phyloP scores from a whole-genome alignment of 1,284 basidiomycete genomes.

The Irpex sp. region DNA sequence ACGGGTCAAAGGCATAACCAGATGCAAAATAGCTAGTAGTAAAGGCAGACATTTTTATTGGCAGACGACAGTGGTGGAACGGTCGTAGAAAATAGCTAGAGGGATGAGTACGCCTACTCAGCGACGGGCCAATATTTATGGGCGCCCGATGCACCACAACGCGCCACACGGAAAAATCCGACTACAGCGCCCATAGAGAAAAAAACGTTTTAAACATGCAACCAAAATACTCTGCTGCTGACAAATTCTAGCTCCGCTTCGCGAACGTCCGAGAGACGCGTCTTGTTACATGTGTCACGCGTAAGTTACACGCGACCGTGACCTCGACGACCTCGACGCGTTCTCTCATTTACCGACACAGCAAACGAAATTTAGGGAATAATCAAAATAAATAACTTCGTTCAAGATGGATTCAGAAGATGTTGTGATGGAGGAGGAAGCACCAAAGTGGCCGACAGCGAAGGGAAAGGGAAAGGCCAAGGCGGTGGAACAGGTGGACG shows the following conservation, averaged over 20 bases:
- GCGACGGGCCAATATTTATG: too few species aligned
- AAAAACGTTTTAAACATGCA: too few species aligned
- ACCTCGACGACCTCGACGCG: neutral
- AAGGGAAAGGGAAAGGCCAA: slow-evolving; percentile 64
- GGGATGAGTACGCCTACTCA: too few species aligned
- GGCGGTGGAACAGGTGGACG: slow-evolving; percentile 36
- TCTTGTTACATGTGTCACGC: slow-evolving; percentile 12
- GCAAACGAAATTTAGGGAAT: neutral
- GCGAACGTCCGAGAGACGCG: slow-evolving; percentile 18
- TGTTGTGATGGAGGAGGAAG: slow-evolving; percentile 44
- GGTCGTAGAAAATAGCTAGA: too few species aligned
- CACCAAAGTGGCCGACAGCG: slow-evolving; percentile 23
- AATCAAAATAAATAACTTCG: neutral
- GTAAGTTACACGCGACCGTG: slow-evolving; percentile 11
- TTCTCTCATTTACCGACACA: slow-evolving; percentile 2
- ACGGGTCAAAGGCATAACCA: too few species aligned
- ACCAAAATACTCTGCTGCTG: too few species aligned
- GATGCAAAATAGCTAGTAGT: too few species aligned
- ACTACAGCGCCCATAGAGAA: too few species aligned
- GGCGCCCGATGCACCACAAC: too few species aligned
- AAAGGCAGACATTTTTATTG: too few species aligned
- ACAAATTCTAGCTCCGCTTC: slow-evolving; percentile 9
- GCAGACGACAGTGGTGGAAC: too few species aligned
- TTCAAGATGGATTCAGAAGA: slow-evolving; percentile 51
- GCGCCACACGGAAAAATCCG: too few species aligned